Evolutionary conservation across 768 basidiomycete species (phyloP), one percentile per base, ranked within the genome.

Genomic region (Phanerodontia chrysosporium): DNA sequence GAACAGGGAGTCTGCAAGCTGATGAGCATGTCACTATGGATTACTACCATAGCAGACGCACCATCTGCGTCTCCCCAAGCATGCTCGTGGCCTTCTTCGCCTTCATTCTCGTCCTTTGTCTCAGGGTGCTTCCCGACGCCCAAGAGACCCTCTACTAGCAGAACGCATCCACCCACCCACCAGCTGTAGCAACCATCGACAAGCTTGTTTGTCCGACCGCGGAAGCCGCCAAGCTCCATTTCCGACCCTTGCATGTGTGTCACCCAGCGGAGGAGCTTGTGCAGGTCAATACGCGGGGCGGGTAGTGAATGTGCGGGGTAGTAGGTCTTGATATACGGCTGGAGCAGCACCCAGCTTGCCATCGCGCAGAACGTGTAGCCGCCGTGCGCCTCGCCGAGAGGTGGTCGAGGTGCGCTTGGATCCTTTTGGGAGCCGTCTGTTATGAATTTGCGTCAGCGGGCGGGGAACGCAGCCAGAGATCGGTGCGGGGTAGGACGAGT

Each of bases 121-220:
- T 67, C 70, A 10, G 62, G 63, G n/a, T 69, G 70, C 27, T 67
- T 68, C 8, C 70, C 70, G 27, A 73, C 67, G 48, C 68, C 72
- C 18, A 66, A 78, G 56, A 60, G 85, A 66, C 27, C 84, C 58
- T 91, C 90, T 0, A 97, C 73, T 8, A 98, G 74, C 0, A 82
- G 79, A 68, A 97, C 92, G 16, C 89, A 81, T 0, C 95, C 95
- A 1, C 92, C 97, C 24, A 93, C 91, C 97, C 96, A 99, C 97
- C 97, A 99, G n/a, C 90, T 87, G 72, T 99, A 99, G 72, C 97
- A 99, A 3, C 96, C 97, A 66, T 99, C 97, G 0, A 99, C 96
- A n/a, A 99, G 81, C 72, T 99, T 99, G 71, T 98, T 99, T 63
- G 93, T 92, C 55, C 97, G 78, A 0, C 97, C 97, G 57, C 80